These are phyloP conservation scores for Nemania abortiva DNA, from an alignment of 2,329 filamentous ascomycete genomes.

Conservation along the genomic window DNA sequence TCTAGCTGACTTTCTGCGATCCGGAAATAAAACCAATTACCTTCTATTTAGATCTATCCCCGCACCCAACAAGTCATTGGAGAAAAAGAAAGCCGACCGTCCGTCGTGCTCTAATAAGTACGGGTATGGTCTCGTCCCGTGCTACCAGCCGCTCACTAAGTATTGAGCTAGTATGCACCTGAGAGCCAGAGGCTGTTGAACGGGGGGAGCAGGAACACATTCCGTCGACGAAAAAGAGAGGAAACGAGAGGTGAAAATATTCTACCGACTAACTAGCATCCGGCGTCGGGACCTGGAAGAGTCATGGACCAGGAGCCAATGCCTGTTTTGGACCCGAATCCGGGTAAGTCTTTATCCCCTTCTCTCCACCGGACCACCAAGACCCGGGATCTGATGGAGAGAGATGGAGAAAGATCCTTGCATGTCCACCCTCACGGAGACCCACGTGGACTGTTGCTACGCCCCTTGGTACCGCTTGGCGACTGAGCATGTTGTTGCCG, in stretches of 20 bases:
- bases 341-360: constrained; percentile 33
- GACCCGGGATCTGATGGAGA: constrained; percentile 11
- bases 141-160: neutral
- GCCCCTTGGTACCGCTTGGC: no score
- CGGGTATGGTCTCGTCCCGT: constrained; percentile 29
- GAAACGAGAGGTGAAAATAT: neutral
- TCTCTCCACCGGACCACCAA: neutral
- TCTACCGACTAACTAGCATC: neutral
- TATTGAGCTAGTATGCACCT: neutral
- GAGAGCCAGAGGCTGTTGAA: neutral
- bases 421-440: constrained; percentile 17
- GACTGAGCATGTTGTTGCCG: constrained; percentile 2
- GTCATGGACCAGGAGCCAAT: neutral
- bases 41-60: constrained; percentile 5
- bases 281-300: constrained; percentile 23
- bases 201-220: neutral
- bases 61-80: constrained; percentile 4
- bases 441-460: constrained; percentile 15
- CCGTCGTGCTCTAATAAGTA: neutral
- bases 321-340: neutral
- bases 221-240: neutral
- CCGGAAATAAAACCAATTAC: constrained; percentile 5
- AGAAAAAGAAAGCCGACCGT: neutral
- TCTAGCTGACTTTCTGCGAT: constrained; percentile 3
- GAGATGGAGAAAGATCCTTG: constrained; percentile 31